Percentiles rank a stretch among this genome's conserved stretches.
Evolutionary conservation across 352 stramenopile genomes (phyloP).

Genomic region (Halophytophthora polymorphica): DNA sequence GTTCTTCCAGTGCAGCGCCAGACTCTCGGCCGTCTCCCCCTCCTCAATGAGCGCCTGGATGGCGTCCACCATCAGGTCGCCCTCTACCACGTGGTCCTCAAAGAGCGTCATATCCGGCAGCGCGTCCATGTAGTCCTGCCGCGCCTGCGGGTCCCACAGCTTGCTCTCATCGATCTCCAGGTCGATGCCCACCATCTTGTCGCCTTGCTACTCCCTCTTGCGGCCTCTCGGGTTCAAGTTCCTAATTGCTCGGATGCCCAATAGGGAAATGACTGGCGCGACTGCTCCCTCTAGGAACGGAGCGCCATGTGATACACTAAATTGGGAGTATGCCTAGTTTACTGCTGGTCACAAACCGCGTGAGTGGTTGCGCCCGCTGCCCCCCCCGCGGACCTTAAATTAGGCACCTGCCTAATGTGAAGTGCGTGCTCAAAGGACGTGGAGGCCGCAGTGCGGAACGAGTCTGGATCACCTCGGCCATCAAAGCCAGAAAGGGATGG

Average conservation of each 20-base stretch:
- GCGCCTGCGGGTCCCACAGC: slow-evolving; percentile 70
- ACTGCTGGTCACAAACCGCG: not conserved
- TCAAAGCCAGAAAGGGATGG: slow-evolving; percentile 13
- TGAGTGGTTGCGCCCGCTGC: not conserved
- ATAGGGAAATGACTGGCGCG: slow-evolving; percentile 22
- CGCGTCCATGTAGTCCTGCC: slow-evolving; percentile 83
- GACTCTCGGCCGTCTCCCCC: slow-evolving; percentile 80
- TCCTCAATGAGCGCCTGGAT: slow-evolving; percentile 87
- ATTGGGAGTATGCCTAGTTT: slow-evolving; percentile 5
- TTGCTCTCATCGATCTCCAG: slow-evolving; percentile 87
- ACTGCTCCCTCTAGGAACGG: not conserved
- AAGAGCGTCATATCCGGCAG: slow-evolving; percentile 88
- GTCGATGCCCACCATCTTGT: slow-evolving; percentile 77
- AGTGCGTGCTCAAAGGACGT: slow-evolving; percentile 11
- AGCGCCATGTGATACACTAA: slow-evolving; percentile 4
- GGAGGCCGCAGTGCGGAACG: slow-evolving; percentile 1
- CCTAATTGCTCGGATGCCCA: not conserved
- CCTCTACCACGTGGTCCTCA: slow-evolving; percentile 84
- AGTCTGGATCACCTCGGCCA: slow-evolving; percentile 10
- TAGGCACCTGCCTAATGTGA: not conserved
- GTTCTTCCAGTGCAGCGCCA: slow-evolving; percentile 87
- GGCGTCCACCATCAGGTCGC: slow-evolving; percentile 82
- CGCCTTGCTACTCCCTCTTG: not conserved
- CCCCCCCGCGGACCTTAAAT: not conserved
- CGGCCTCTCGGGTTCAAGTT: not conserved